Evolutionary conservation across 306 rosid species (phyloP).

Genomic region (Fragaria ananassa): DNA sequence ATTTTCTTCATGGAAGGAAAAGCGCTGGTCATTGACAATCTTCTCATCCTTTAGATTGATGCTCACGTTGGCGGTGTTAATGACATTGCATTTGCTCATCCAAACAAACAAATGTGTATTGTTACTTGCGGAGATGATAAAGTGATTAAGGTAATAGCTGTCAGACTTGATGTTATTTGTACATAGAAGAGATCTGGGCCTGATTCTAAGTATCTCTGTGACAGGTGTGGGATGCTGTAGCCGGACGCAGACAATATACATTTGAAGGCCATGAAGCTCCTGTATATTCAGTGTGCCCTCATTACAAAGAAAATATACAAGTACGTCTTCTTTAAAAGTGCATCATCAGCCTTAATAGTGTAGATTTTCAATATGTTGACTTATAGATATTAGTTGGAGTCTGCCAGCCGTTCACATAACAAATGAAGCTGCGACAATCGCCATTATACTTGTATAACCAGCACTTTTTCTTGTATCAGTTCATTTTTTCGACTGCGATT

Average conservation of each 20-base stretch:
- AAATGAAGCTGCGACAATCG: neutral
- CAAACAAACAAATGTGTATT: constrained; percentile 40
- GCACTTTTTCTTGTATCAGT: constrained; percentile 23
- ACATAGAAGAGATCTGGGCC: neutral
- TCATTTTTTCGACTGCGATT: constrained; percentile 42
- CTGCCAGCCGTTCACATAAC: neutral
- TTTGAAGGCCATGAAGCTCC: constrained; percentile 55
- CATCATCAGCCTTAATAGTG: neutral
- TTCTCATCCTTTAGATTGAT: constrained; percentile 33
- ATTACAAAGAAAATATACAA: constrained; percentile 41
- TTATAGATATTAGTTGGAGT: constrained; percentile 8
- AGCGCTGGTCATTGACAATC: constrained; percentile 13
- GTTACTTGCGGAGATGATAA: constrained; percentile 47
- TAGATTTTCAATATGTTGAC: neutral
- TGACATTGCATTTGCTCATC: constrained; percentile 48
- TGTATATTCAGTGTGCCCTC: constrained; percentile 47
- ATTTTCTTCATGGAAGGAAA: neutral
- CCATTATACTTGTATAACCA: neutral
- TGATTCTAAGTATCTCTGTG: neutral
- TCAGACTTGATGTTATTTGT: neutral
- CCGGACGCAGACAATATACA: constrained; percentile 29
- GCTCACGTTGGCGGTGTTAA: constrained; percentile 49
- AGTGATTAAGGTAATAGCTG: constrained; percentile 36
- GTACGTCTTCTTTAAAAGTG: constrained; percentile 14
- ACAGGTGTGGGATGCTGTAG: constrained; percentile 47